Base-by-base conservation (phyloP, 495 filamentous ascomycete species). In the Barbatosphaeria neglecta region DNA sequence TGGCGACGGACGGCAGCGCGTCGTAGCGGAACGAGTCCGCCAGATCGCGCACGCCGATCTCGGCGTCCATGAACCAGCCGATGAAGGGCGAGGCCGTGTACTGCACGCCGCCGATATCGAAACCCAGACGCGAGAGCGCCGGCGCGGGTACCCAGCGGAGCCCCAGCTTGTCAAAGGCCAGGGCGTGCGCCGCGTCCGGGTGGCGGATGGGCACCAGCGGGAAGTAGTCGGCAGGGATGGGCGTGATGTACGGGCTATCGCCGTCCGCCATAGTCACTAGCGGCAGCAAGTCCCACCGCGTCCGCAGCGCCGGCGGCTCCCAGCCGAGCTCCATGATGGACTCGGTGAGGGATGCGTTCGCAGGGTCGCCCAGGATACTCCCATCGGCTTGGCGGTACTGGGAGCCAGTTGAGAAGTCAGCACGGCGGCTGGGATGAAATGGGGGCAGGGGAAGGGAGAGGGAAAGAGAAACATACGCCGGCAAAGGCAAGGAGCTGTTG, bases 51-150 rank as follows among this genome's bases (percentile, higher is more conserved):
- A 43, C 41, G 22, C 41, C 41, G 15, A 43, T 25, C 15, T 43
- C 41, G 22, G 41, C 41, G 15, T 43, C 41, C 41, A 43, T 43
- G 22, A 43, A 43, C 41, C 41, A 43, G 22, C 41, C 41, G 19
- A 43, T 25, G 15, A 43, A 43, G 3, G 41, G 41, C 10, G 20
- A n/a, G 13, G 41, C 41, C 19, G 38, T 41, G 38, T 41, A 41
- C 38, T 41, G 38, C 38, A 41, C 38, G 8, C 38, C 38, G 22
- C 38, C 38, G 9, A 43, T 43, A 11, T 22, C n/a, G 22, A 43
- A 43, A 22, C 41, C 41, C 5, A 43, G 41, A 7, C 41, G 41
- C 10, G 20, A 24, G 5, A 43, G 22, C 22, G 41, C 41, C 1
- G 41, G 41, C 19, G 41, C 22, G 1, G 41, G 41, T 22, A 27